Evolutionary conservation across 225 moss, liverwort and hornwort species (phyloP).

Genomic region (Sphagnum contortum): DNA sequence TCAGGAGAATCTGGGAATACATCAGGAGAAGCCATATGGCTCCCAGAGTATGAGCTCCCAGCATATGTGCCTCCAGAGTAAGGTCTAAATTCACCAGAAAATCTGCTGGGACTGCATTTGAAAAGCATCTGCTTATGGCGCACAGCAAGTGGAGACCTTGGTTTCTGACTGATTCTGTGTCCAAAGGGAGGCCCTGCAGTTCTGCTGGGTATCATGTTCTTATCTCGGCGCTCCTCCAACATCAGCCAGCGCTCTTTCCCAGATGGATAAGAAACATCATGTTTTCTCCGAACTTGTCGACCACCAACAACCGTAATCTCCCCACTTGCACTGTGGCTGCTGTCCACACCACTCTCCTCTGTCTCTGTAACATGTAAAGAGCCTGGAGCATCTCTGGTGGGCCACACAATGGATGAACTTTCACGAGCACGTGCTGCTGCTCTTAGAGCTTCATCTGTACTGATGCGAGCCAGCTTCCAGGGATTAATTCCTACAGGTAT

Average conservation of each 20-base stretch:
- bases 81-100: constrained; percentile 31
- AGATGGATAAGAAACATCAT: constrained; percentile 24
- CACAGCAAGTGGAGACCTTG: constrained; percentile 13
- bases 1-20: constrained; percentile 25
- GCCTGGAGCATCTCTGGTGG: constrained; percentile 30
- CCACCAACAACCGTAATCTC: constrained; percentile 53
- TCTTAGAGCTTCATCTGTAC: constrained; percentile 50
- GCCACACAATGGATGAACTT: constrained; percentile 44
- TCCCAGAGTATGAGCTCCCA: constrained; percentile 34
- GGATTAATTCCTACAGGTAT: constrained; percentile 64
- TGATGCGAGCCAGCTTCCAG: constrained; percentile 83
- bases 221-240: constrained; percentile 37
- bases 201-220: constrained; percentile 10
- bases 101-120: constrained; percentile 37
- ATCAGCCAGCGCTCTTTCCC: constrained; percentile 36
- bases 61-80: constrained; percentile 25
- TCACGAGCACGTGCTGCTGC: constrained; percentile 57
- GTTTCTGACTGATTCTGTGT: too few species aligned
- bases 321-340: constrained; percentile 39
- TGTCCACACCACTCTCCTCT: constrained; percentile 74
- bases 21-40: constrained; percentile 37
- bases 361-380: constrained; percentile 49
- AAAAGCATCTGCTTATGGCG: constrained; percentile 10
- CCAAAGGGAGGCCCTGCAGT: background rate
- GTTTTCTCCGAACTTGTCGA: constrained; percentile 51